A percentile compares a stretch with the other conserved stretches of the same genome.
phyloP scores from a whole-genome alignment of 805 yeast genomes.

The Pichia ethanolica region DNA sequence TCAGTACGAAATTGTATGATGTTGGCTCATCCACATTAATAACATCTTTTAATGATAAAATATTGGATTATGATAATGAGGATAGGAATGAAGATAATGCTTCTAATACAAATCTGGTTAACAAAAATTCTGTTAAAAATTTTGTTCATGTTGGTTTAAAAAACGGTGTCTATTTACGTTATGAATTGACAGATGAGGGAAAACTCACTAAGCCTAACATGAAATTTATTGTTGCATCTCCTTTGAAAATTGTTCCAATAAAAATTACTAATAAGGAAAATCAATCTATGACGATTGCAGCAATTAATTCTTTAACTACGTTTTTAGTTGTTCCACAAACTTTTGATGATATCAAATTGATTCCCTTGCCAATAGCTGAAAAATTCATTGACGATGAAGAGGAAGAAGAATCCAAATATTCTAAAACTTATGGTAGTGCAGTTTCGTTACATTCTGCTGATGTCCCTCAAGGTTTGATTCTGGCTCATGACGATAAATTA shows the following conservation, averaged over 20 bases:
- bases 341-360: conserved; percentile 30
- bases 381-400: conserved; percentile 30
- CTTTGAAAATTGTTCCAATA: neutral
- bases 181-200: conserved; percentile 57
- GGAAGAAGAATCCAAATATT: neutral
- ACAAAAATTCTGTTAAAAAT: conserved; percentile 7
- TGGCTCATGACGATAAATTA: conserved; percentile 44
- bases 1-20: conserved; percentile 62
- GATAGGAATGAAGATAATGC: conserved; percentile 1
- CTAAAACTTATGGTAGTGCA: conserved; percentile 3
- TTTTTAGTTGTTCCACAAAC: conserved; percentile 4
- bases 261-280: neutral
- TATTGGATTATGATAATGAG: conserved; percentile 6
- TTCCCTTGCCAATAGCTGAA: conserved; percentile 39
- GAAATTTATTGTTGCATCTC: conserved; percentile 2
- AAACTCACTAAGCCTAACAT: conserved; percentile 40
- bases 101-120: too few species aligned
- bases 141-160: conserved; percentile 70
- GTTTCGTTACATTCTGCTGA: conserved; percentile 55
- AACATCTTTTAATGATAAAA: conserved; percentile 17
- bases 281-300: neutral
- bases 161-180: conserved; percentile 74
- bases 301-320: neutral
- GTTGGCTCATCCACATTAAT: conserved; percentile 27
- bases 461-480: conserved; percentile 54